Base-by-base conservation (phyloP, 768 basidiomycete species). In the Cystobasidium ongulense region DNA sequence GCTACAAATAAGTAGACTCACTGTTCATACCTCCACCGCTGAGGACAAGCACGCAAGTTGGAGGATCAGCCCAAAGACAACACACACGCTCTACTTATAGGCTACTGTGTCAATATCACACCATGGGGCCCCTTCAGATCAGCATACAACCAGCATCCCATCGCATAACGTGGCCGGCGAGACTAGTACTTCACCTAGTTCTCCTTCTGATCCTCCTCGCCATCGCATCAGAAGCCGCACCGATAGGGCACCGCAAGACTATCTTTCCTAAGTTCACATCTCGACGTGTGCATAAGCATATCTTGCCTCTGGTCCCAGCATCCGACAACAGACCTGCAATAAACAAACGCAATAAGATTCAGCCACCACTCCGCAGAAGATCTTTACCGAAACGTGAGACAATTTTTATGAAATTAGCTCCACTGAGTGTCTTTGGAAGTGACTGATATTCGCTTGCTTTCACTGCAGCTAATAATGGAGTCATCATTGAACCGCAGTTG, bases 401-500 rank as follows among this genome's bases (percentile, higher is more conserved):
- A 46, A 4, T 59, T 59, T 29, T 8, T 10, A 18, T 7, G 39
- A 41, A 18, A 7, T 29, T 23, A 11, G 53, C 11, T 15, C 21
- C 8, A 5, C 11, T 59, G 15, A 2, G 11, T 59, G 25, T 11
- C 25, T 4, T 59, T n/a, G n/a, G n/a, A 27, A 35, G 17, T 7
- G 57, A 5, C 29, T 29, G 57, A 17, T 59, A 23, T 15, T 13
- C 57, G 1, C 29, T 2, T 5, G 5, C 25, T 29, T 15, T 59
- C 57, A 11, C 57, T 35, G 57, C 57, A 59, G 57, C 27, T 27
- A 59, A 59, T 29, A 71, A 61, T 36, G 35, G 41, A 10, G 54
- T 71, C 43, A 71, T 71, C 53, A 71, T 71, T 29, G 29, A 36
- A 21, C 68, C 68, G 3, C 31, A 59, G 23, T 8, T 59, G 10